phyloP scores from a whole-genome alignment of 495 filamentous ascomycete genomes.

The Neurospora sp. region DNA sequence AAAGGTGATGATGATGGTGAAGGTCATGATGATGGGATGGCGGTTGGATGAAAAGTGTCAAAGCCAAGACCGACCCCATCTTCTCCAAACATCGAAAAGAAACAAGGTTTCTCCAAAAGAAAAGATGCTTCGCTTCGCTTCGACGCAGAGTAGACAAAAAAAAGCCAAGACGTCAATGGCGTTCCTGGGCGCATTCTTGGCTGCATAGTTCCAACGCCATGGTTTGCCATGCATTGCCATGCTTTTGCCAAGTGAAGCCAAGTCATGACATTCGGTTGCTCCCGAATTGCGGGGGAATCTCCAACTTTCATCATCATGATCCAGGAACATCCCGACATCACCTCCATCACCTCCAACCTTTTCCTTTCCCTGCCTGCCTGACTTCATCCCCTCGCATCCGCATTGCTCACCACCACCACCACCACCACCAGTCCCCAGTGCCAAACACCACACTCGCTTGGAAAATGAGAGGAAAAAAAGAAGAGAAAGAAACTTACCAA shows the following conservation, averaged over 20 bases:
- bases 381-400: no score
- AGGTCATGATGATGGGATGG: neutral
- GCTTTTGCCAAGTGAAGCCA: neutral
- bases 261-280: neutral
- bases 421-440: no score
- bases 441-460: no score
- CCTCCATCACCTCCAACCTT: no score
- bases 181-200: neutral
- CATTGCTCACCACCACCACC: no score
- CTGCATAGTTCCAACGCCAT: neutral
- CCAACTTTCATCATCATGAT: neutral
- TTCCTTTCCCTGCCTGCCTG: no score
- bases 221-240: neutral
- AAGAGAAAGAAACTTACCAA: no score
- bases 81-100: neutral
- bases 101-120: neutral
- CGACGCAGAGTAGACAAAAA: neutral
- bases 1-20: neutral
- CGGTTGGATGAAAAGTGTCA: neutral
- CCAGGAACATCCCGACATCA: neutral
- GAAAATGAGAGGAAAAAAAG: no score
- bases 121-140: neutral
- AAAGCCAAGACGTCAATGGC: neutral
- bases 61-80: neutral
- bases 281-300: neutral